Percentiles rank a stretch among this genome's conserved stretches.
phyloP scores from a whole-genome alignment of 371 early-diverging fungal genomes.

The Mucor velutinosus region DNA sequence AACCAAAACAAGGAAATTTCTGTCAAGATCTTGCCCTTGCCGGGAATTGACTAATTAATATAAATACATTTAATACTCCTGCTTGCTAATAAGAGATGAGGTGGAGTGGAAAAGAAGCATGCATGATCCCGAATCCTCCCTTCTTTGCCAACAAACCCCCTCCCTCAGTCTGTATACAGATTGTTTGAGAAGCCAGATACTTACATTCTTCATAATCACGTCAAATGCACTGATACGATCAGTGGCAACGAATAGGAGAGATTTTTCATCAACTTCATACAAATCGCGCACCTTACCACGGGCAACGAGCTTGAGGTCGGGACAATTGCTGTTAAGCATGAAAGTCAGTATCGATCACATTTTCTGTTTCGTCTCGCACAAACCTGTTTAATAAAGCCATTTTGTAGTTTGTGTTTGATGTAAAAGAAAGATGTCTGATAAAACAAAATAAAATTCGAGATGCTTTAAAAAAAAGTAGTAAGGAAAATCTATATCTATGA shows the following conservation, averaged over 20 bases:
- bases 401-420: background rate
- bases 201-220: constrained; percentile 96
- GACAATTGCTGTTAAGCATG: constrained; percentile 66
- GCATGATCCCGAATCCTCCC: background rate
- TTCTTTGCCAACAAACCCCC: background rate
- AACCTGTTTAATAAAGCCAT: constrained; percentile 31
- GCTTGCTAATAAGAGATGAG: background rate
- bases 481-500: constrained; percentile 3
- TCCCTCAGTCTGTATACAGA: background rate
- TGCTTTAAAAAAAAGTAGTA: background rate
- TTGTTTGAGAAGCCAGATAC: constrained; percentile 12
- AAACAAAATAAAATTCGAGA: background rate
- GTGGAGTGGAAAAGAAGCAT: background rate
- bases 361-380: background rate
- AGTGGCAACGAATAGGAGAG: constrained; percentile 94
- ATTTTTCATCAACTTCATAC: constrained; percentile 86
- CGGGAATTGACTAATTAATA: constrained; percentile 76
- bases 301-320: constrained; percentile 90
- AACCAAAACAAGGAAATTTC: constrained; percentile 96
- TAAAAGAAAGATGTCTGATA: background rate
- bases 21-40: constrained; percentile 96
- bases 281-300: constrained; percentile 97
- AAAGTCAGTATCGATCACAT: background rate
- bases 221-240: constrained; percentile 98
- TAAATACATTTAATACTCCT: background rate